Evolutionary conservation across 306 rosid species (phyloP), one percentile per base, ranked within the genome.

Genomic region (Rosa persica): DNA sequence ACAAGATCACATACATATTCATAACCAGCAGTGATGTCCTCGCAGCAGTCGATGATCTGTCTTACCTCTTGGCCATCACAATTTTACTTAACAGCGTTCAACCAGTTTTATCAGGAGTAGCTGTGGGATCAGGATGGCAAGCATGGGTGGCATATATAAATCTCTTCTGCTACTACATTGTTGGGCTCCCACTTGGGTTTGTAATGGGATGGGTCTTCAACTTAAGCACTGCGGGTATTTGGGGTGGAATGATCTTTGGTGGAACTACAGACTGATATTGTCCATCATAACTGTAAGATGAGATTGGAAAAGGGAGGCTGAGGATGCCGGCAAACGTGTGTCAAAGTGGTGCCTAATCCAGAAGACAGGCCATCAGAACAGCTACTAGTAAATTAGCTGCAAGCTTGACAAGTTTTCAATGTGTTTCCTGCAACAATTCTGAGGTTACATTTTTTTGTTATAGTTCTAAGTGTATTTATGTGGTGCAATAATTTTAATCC

Each of bases 161-260:
- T 43, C 64, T 76, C 11, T 79, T 79, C 70, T 81, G 85, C 77
- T 81, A 81, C 60, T 76, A 81, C 71, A 27, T 76, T 8, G 69
- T 76, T 62, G 85, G 85, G 20, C 68, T 78, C 13, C 81, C 81
- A 54, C 81, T 78, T 39, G 81, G 81, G 25, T 36, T 78, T 23
- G 2, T 68, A 22, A 10, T 78, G 69, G 81, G 69, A 25, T 78
- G 81, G 81, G 68, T 68, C 23, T 78, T 68, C 58, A 12, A 78
- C 57, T 78, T 54, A n/a, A 46, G 81, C 9, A 70, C 69, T 55
- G 66, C 13, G 15, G 97, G 93, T 30, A 82, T 90, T 1, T 92
- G 97, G 97, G 90, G 89, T 27, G 93, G 96, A 13, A 90, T 92
- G 97, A 87, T 92, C n/a, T 85, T 90, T 0, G 97, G 97, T 10